phyloP scores from a whole-genome alignment of 768 basidiomycete genomes.

The Glaciozyma antarctica region DNA sequence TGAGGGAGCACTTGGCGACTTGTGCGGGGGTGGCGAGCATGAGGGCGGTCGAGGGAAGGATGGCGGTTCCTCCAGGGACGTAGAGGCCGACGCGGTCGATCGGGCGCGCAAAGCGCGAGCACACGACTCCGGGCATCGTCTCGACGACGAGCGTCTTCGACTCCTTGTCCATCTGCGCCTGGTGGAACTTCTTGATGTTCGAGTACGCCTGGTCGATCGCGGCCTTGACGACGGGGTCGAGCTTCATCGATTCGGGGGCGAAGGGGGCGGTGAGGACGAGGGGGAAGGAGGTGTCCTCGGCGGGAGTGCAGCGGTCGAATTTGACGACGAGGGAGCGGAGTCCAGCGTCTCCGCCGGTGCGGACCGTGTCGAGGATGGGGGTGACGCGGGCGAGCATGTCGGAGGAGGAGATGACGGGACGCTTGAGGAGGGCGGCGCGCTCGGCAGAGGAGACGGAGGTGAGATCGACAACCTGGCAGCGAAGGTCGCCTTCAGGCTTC shows the following conservation, averaged over 20 bases:
- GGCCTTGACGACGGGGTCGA: constrained; percentile 56
- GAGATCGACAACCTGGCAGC: constrained; percentile 18
- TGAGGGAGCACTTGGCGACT: constrained; percentile 84
- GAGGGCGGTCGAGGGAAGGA: constrained; percentile 89
- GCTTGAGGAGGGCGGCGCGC: constrained; percentile 35
- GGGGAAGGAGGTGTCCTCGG: constrained; percentile 48
- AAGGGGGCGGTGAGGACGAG: constrained; percentile 62
- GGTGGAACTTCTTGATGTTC: constrained; percentile 82
- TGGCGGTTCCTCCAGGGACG: constrained; percentile 92
- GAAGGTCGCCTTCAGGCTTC: neutral
- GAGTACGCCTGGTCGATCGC: constrained; percentile 85
- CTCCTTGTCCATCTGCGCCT: constrained; percentile 65
- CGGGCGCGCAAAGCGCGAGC: constrained; percentile 88
- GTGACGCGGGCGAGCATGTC: constrained; percentile 88
- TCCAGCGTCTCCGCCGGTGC: constrained; percentile 71
- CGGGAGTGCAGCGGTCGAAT: constrained; percentile 73
- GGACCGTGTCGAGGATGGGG: constrained; percentile 85
- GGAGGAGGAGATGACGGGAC: constrained; percentile 74
- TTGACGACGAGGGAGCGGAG: constrained; percentile 82
- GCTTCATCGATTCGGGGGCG: constrained; percentile 47
- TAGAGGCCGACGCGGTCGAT: constrained; percentile 93
- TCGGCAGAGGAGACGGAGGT: neutral
- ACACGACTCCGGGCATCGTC: constrained; percentile 96
- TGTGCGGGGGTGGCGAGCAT: constrained; percentile 98
- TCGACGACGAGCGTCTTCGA: constrained; percentile 60